Conservation (phyloP, 345 rosid genomes). For the Mallotus nudiflorus region DNA sequence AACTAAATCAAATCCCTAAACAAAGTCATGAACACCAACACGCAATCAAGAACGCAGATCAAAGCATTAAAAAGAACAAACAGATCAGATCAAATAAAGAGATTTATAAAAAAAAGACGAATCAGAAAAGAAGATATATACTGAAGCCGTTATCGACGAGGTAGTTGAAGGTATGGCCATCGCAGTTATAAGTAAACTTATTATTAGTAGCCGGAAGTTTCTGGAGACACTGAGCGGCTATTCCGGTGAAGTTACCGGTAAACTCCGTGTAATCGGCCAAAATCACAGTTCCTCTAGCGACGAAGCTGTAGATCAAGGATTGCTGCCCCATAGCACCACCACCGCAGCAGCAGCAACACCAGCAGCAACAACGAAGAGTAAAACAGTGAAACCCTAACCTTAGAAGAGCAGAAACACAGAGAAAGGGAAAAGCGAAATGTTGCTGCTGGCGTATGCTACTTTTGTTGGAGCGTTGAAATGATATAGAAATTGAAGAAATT, state of each 20-base stretch:
- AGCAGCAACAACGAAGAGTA: no score
- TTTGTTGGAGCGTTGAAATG: slow-evolving; percentile 7
- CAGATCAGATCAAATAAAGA: slow-evolving; percentile 6
- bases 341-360: neutral
- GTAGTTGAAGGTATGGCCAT: slow-evolving; percentile 72
- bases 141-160: slow-evolving; percentile 66
- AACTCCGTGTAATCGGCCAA: slow-evolving; percentile 65
- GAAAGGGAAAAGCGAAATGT: neutral
- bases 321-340: slow-evolving; percentile 53
- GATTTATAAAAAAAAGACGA: neutral
- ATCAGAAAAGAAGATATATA: slow-evolving; percentile 21
- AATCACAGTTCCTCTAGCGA: slow-evolving; percentile 68
- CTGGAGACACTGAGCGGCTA: slow-evolving; percentile 72
- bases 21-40: neutral
- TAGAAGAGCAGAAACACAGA: neutral
- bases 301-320: slow-evolving; percentile 66
- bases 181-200: slow-evolving; percentile 71
- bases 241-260: slow-evolving; percentile 62
- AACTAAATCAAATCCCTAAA: neutral
- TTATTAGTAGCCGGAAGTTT: slow-evolving; percentile 65
- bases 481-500: neutral
- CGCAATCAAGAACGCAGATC: neutral
- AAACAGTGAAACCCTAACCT: slow-evolving; percentile 7
- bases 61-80: neutral
- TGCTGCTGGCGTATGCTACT: neutral